phyloP scores from a whole-genome alignment of 441 rosid genomes.

The Corymbia citriodora region DNA sequence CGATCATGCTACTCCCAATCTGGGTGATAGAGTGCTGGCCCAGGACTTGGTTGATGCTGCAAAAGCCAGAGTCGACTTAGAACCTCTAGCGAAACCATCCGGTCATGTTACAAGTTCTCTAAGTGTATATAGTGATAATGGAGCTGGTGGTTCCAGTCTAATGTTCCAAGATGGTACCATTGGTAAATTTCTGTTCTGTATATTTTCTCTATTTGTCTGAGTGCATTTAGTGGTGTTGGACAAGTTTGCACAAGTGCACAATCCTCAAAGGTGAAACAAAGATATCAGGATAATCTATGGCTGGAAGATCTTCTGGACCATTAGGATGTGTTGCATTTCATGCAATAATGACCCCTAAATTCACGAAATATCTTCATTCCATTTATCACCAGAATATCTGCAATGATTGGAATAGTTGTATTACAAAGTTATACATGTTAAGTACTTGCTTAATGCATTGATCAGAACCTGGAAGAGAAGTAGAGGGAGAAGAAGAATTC shows the following conservation, averaged over 20 bases:
- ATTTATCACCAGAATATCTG: not conserved
- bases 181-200: constrained; percentile 22
- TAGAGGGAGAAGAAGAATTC: constrained; percentile 45
- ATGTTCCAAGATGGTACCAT: constrained; percentile 8
- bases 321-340: not conserved
- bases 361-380: not conserved
- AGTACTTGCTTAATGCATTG: constrained; percentile 8
- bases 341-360: not conserved
- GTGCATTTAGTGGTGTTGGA: not conserved
- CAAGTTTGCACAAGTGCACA: not conserved
- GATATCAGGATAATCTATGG: not conserved
- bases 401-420: not conserved
- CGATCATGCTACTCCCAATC: constrained; percentile 11
- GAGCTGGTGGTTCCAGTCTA: constrained; percentile 17
- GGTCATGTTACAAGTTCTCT: constrained; percentile 23
- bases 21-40: constrained; percentile 14
- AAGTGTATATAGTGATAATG: constrained; percentile 5
- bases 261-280: not conserved
- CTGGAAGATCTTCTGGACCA: not conserved
- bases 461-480: constrained; percentile 35
- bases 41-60: constrained; percentile 15
- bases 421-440: not conserved
- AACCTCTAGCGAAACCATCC: not conserved
- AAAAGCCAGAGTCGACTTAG: constrained; percentile 16
- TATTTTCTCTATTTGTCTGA: not conserved